phyloP scores from a whole-genome alignment of 257 asterid species.

The Jacaranda mimosifolia region DNA sequence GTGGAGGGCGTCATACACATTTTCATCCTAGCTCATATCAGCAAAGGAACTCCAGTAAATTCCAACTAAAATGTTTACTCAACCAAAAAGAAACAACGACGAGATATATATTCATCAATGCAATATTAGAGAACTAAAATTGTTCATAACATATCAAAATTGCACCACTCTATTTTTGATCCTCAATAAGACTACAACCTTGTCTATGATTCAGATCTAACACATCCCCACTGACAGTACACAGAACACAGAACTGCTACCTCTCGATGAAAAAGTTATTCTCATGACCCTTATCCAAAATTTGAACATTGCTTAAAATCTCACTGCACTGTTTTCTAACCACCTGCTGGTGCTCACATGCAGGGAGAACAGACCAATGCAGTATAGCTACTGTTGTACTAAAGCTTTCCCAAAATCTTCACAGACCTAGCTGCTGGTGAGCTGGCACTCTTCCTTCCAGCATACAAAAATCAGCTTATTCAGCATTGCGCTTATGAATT shows the following conservation, averaged over 20 bases:
- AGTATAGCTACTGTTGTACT: too few species aligned
- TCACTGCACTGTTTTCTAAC: too few species aligned
- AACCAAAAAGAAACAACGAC: too few species aligned
- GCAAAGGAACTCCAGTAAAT: background rate
- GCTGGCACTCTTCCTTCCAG: too few species aligned
- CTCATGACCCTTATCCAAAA: background rate
- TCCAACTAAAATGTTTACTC: background rate
- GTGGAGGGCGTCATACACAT: background rate
- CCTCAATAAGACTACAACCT: background rate
- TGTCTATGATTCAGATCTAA: background rate
- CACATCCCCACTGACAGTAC: background rate
- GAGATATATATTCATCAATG: too few species aligned
- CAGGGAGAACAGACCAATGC: too few species aligned
- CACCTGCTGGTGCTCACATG: too few species aligned
- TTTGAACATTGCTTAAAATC: too few species aligned
- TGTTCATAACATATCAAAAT: background rate
- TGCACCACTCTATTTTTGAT: background rate
- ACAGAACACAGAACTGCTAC: background rate
- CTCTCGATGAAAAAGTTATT: background rate
- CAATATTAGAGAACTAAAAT: background rate
- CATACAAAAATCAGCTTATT: too few species aligned
- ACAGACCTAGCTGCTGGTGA: too few species aligned
- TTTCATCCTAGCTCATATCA: background rate
- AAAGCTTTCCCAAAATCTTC: too few species aligned
- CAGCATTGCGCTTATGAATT: too few species aligned